Evolutionary conservation across 1,139 yeast genomes (phyloP).

Genomic region (Lodderomyces orthopsilosis): DNA sequence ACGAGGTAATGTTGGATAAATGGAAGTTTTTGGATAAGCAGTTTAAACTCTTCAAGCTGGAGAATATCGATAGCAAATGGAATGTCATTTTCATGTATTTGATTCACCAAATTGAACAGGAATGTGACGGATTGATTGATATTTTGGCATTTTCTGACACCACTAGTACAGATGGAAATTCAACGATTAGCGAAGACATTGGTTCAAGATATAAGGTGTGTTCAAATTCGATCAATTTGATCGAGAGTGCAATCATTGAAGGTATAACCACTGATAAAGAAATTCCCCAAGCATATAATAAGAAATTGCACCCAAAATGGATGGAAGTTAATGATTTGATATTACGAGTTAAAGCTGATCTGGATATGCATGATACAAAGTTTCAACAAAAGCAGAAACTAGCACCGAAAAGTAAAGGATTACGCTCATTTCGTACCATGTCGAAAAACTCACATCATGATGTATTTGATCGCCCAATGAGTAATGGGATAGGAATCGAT

Average conservation of each 20-base stretch:
- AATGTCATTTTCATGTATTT: constrained; percentile 46
- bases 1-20: constrained; percentile 36
- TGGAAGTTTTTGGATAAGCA: constrained; percentile 42
- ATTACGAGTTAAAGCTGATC: constrained; percentile 6
- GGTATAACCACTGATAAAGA: constrained; percentile 20
- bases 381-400: background rate
- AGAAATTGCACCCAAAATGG: constrained; percentile 32
- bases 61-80: constrained; percentile 57
- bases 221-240: constrained; percentile 31
- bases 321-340: constrained; percentile 25
- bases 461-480: constrained; percentile 5
- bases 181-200: constrained; percentile 17
- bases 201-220: constrained; percentile 30
- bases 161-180: constrained; percentile 3
- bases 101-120: constrained; percentile 35
- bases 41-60: constrained; percentile 38
- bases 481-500: constrained; percentile 32
- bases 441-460: constrained; percentile 10
- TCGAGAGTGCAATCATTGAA: constrained; percentile 33
- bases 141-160: constrained; percentile 18
- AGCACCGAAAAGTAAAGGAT: constrained; percentile 16
- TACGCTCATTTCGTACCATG: constrained; percentile 19
- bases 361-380: background rate
- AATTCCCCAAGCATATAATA: constrained; percentile 23
- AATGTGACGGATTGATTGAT: constrained; percentile 26